Percentiles rank a stretch among this genome's conserved stretches.
Evolutionary conservation across 192 early-diverging fungal species (phyloP).

Genomic region (Geosiphon pyriformis): DNA sequence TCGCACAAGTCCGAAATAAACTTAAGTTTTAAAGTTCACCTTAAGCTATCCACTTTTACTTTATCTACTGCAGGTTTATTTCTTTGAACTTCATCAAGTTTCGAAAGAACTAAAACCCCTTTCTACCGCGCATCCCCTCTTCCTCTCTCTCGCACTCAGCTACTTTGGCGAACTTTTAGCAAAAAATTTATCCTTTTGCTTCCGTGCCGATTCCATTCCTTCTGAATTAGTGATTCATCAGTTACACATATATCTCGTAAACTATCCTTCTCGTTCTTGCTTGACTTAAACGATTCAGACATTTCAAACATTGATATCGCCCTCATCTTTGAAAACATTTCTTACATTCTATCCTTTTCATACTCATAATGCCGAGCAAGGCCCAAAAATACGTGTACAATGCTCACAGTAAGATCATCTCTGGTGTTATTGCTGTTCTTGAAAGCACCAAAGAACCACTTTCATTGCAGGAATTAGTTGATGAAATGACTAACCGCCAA

Average conservation of each 20-base stretch:
- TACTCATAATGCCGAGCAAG: constrained; percentile 18
- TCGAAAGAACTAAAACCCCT: too few relatives aligned
- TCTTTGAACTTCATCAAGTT: too few relatives aligned
- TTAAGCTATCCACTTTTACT: too few relatives aligned
- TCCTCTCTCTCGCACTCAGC: not conserved
- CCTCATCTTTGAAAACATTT: constrained; percentile 9
- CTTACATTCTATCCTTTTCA: not conserved
- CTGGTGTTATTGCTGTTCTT: constrained; percentile 20
- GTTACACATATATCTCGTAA: not conserved
- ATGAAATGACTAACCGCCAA: constrained; percentile 24
- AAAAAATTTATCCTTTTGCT: not conserved
- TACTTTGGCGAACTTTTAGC: not conserved
- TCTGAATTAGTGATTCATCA: constrained; percentile 1
- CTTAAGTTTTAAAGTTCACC: too few relatives aligned
- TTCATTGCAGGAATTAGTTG: constrained; percentile 23
- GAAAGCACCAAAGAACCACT: constrained; percentile 19
- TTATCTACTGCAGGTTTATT: too few relatives aligned
- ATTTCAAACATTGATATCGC: not conserved
- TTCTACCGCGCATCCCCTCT: too few relatives aligned
- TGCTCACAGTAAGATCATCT: constrained; percentile 24
- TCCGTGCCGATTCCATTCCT: constrained; percentile 13
- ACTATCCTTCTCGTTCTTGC: not conserved
- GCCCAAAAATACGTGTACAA: constrained; percentile 24
- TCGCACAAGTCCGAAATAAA: too few relatives aligned
- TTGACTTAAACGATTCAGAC: not conserved